These are phyloP conservation scores for Pseudopyricularia cyperi DNA, from an alignment of 2,329 filamentous ascomycete genomes.

Conservation along the genomic window DNA sequence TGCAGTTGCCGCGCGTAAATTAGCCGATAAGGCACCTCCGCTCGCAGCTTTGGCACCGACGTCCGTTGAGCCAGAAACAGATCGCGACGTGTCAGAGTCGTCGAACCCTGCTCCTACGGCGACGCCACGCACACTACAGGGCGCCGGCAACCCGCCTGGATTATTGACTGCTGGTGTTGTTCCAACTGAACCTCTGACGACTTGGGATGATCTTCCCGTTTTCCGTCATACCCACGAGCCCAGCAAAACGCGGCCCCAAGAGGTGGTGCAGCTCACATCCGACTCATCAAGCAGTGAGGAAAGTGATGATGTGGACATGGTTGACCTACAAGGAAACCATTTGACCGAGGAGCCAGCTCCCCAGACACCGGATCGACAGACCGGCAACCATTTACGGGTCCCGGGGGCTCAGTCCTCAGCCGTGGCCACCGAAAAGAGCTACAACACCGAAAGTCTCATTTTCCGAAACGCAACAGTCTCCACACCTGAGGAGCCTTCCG, in stretches of 20 bases:
- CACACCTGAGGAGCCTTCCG: neutral
- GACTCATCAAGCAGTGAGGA: neutral
- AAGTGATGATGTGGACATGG: neutral
- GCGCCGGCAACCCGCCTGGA: neutral
- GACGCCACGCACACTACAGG: neutral
- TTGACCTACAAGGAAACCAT: neutral
- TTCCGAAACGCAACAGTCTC: neutral
- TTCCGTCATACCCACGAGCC: neutral
- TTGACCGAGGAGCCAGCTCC: neutral
- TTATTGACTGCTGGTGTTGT: too few relatives aligned
- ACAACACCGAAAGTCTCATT: slow-evolving; percentile 2
- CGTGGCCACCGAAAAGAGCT: slow-evolving; percentile 1
- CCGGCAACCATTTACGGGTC: neutral
- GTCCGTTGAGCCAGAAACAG: neutral
- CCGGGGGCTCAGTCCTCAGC: neutral
- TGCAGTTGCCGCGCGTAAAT: neutral
- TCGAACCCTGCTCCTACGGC: neutral
- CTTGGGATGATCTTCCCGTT: neutral
- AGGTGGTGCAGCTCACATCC: neutral
- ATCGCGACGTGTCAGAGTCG: neutral
- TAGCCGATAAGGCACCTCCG: neutral
- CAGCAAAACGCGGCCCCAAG: neutral
- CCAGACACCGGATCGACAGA: neutral
- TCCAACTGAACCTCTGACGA: neutral
- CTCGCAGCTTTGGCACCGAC: neutral